These are phyloP conservation scores for Podaxis sp. DNA, from an alignment of 768 basidiomycete genomes.

Conservation along the genomic window DNA sequence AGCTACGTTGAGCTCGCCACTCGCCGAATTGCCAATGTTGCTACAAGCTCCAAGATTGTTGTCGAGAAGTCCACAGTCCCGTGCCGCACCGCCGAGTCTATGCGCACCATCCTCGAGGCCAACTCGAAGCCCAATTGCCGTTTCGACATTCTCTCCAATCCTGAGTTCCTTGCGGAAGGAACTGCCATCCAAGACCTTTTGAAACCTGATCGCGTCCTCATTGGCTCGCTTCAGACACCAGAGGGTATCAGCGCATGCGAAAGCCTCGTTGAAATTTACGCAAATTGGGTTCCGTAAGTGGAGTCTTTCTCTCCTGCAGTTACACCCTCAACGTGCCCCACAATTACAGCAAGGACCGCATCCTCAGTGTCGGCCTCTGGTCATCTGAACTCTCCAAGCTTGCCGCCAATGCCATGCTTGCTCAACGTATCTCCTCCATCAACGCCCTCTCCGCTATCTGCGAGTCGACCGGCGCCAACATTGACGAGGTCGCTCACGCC, in stretches of 20 bases:
- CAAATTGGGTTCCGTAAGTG: slow-evolving; percentile 93
- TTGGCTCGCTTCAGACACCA: slow-evolving; percentile 88
- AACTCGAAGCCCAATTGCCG: slow-evolving; percentile 89
- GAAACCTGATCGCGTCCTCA: slow-evolving; percentile 90
- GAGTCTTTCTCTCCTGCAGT: neutral
- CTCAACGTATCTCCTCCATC: slow-evolving; percentile 97
- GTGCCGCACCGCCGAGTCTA: slow-evolving; percentile 96
- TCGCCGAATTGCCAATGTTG: slow-evolving; percentile 90
- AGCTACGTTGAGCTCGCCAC: slow-evolving; percentile 98
- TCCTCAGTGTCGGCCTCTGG: slow-evolving; percentile 96
- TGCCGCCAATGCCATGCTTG: slow-evolving; percentile 99
- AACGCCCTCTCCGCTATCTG: slow-evolving; percentile 98
- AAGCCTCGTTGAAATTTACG: slow-evolving; percentile 77
- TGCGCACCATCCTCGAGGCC: slow-evolving; percentile 98
- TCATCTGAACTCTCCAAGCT: slow-evolving; percentile 98
- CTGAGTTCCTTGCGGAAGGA: slow-evolving; percentile 98
- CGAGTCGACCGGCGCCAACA: slow-evolving; percentile 97
- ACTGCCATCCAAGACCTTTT: slow-evolving; percentile 91
- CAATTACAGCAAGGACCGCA: slow-evolving; percentile 53
- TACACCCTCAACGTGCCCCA: neutral
- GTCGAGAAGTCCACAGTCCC: slow-evolving; percentile 99
- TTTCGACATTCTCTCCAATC: slow-evolving; percentile 99
- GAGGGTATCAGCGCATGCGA: slow-evolving; percentile 82
- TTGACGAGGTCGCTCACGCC: slow-evolving; percentile 94
- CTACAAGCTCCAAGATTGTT: slow-evolving; percentile 91